phyloP scores from a whole-genome alignment of 2,329 filamentous ascomycete genomes.

The Chrysoporthe puriensis region DNA sequence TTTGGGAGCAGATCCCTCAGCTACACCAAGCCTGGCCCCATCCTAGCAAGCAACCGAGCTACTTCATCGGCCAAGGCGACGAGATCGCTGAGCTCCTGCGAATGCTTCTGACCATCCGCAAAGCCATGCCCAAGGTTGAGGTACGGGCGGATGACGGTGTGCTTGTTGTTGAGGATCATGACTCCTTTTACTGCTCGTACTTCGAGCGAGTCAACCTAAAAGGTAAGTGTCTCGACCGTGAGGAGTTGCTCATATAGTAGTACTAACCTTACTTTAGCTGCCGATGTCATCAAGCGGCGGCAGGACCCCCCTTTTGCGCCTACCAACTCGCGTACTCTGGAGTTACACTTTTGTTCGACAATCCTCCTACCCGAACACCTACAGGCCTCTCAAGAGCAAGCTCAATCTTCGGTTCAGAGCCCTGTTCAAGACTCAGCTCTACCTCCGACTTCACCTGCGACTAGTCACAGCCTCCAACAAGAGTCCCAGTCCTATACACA shows the following conservation, averaged over 20 bases:
- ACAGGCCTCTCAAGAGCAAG: slow-evolving; percentile 6
- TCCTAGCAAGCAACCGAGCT: slow-evolving; percentile 54
- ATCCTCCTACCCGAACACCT: slow-evolving; percentile 41
- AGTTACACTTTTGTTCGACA: slow-evolving; percentile 49
- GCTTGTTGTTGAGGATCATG: slow-evolving; percentile 51
- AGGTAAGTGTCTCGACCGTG: slow-evolving; percentile 48
- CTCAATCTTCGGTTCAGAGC: neutral
- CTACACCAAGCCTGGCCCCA: slow-evolving; percentile 65
- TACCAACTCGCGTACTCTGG: slow-evolving; percentile 50
- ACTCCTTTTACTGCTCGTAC: slow-evolving; percentile 52
- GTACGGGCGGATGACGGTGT: slow-evolving; percentile 51
- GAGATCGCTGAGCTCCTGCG: slow-evolving; percentile 61
- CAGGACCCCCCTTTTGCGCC: slow-evolving; percentile 56
- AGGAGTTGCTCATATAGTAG: too few relatives aligned
- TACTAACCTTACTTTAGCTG: slow-evolving; percentile 36
- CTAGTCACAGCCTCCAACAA: neutral
- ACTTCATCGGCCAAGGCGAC: slow-evolving; percentile 63
- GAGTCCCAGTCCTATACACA: neutral
- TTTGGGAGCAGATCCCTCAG: slow-evolving; percentile 61
- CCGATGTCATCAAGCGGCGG: slow-evolving; percentile 50
- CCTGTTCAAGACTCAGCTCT: neutral
- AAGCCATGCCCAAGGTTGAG: slow-evolving; percentile 58
- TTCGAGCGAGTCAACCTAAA: slow-evolving; percentile 61
- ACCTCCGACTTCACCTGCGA: neutral
- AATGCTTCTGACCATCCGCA: slow-evolving; percentile 65